Percentiles rank a stretch among this genome's conserved stretches.
phyloP scores from a whole-genome alignment of 139 green algal species.

The Coccomyxa sp. region DNA sequence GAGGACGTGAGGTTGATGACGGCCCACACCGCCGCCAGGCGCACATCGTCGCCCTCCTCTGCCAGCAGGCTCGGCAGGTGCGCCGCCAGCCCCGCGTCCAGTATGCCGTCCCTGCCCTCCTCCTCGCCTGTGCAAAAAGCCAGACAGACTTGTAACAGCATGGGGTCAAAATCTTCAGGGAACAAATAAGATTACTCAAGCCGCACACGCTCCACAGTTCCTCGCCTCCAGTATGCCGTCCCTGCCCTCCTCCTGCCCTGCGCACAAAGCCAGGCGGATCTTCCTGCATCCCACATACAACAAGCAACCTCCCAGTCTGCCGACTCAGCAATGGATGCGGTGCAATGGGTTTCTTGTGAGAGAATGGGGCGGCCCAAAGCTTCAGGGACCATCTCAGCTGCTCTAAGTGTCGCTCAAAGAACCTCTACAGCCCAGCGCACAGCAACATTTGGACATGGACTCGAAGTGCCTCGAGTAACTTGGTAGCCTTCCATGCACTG shows the following conservation, averaged over 20 bases:
- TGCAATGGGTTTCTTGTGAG: too few species aligned
- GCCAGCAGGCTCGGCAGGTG: not conserved
- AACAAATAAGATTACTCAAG: not conserved
- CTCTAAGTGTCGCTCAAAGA: too few species aligned
- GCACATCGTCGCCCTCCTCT: not conserved
- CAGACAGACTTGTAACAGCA: not conserved
- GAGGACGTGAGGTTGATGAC: not conserved
- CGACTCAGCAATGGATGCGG: too few species aligned
- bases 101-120: conserved; percentile 6
- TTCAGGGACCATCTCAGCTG: not conserved
- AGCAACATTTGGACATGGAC: too few species aligned
- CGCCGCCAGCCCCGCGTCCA: not conserved
- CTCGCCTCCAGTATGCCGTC: conserved; percentile 1
- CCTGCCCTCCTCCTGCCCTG: conserved; percentile 3
- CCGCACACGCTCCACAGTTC: not conserved
- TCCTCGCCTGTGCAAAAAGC: conserved; percentile 1
- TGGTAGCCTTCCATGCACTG: too few species aligned
- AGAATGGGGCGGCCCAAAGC: not conserved
- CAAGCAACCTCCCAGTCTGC: too few species aligned
- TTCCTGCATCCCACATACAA: too few species aligned
- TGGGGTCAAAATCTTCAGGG: not conserved
- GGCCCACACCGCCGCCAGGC: conserved; percentile 4
- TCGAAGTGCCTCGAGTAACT: too few species aligned
- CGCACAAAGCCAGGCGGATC: not conserved
- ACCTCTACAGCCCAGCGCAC: too few species aligned